Percentiles rank a stretch among this genome's conserved stretches.
These are phyloP conservation scores for Candida ficus DNA, from an alignment of 805 yeast species.

Conservation along the genomic window DNA sequence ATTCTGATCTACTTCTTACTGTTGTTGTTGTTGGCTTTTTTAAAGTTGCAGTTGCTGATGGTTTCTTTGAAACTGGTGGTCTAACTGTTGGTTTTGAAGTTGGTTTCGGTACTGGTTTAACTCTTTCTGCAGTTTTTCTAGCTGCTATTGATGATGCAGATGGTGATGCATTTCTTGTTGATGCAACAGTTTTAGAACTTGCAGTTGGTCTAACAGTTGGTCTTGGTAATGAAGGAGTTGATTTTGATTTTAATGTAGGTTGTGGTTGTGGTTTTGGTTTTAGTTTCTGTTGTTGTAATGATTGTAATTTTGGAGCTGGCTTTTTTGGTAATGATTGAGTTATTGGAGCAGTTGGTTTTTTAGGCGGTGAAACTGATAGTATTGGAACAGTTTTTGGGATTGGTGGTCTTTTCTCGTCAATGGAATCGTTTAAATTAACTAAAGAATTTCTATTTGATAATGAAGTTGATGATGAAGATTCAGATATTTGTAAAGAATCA, in stretches of 20 bases:
- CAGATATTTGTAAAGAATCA: slow-evolving; percentile 4
- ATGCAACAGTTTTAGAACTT: slow-evolving; percentile 4
- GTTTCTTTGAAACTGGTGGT: background rate
- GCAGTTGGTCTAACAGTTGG: slow-evolving; percentile 8
- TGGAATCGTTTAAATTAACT: background rate
- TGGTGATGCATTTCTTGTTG: background rate
- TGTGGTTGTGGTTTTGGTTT: background rate
- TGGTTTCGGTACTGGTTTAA: slow-evolving; percentile 3
- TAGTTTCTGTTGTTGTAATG: background rate
- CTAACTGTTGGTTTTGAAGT: background rate
- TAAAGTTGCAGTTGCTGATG: slow-evolving; percentile 2
- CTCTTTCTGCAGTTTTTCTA: background rate
- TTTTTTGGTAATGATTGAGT: background rate
- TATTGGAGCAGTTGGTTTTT: background rate
- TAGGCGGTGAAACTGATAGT: slow-evolving; percentile 5
- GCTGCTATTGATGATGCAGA: slow-evolving; percentile 3
- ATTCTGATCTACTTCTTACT: slow-evolving; percentile 17
- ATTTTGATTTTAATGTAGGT: background rate
- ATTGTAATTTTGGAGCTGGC: background rate
- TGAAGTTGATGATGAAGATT: background rate
- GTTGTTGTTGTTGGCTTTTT: background rate
- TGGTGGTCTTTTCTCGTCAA: slow-evolving; percentile 5
- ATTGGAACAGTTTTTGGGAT: slow-evolving; percentile 7
- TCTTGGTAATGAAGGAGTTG: slow-evolving; percentile 3
- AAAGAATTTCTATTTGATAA: background rate